phyloP scores from a whole-genome alignment of 1,284 basidiomycete genomes.

The Pseudozyma pruni region DNA sequence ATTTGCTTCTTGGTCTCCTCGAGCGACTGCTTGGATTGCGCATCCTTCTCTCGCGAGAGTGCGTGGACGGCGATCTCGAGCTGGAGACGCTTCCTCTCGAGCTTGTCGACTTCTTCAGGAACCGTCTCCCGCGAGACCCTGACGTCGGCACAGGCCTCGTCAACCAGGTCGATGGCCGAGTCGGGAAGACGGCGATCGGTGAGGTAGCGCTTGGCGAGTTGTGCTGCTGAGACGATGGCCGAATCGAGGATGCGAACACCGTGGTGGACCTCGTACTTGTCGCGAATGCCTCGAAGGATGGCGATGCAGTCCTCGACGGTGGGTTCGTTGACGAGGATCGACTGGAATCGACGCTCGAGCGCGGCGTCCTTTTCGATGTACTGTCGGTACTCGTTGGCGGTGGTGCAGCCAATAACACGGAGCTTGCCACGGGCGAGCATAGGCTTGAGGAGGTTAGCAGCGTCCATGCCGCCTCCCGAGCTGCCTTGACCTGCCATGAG shows the following conservation, averaged over 20 bases:
- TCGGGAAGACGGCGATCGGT: constrained; percentile 68
- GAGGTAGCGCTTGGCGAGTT: constrained; percentile 92
- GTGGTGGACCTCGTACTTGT: constrained; percentile 75
- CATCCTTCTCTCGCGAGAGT: constrained; percentile 82
- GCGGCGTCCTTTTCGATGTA: constrained; percentile 90
- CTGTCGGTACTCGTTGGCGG: constrained; percentile 90
- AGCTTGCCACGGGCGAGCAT: constrained; percentile 82
- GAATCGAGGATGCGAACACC: constrained; percentile 83
- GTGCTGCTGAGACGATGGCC: constrained; percentile 88
- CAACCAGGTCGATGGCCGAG: constrained; percentile 68
- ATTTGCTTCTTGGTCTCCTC: constrained; percentile 81
- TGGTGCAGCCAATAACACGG: constrained; percentile 90
- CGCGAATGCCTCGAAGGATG: constrained; percentile 89
- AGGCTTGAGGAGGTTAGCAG: constrained; percentile 67
- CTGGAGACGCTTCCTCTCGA: constrained; percentile 91
- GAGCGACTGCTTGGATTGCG: constrained; percentile 88
- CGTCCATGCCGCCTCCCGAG: constrained; percentile 62
- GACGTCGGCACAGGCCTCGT: constrained; percentile 71
- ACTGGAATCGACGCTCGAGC: constrained; percentile 88
- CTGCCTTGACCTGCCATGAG: constrained; percentile 64
- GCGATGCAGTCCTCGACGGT: constrained; percentile 88
- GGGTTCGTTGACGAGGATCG: constrained; percentile 93
- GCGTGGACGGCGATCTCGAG: constrained; percentile 96
- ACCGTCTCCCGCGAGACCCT: constrained; percentile 80
- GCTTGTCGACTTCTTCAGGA: constrained; percentile 91